Evolutionary conservation across 169 alveolate species (phyloP).

Genomic region (Cryptosporidium andersoni): DNA sequence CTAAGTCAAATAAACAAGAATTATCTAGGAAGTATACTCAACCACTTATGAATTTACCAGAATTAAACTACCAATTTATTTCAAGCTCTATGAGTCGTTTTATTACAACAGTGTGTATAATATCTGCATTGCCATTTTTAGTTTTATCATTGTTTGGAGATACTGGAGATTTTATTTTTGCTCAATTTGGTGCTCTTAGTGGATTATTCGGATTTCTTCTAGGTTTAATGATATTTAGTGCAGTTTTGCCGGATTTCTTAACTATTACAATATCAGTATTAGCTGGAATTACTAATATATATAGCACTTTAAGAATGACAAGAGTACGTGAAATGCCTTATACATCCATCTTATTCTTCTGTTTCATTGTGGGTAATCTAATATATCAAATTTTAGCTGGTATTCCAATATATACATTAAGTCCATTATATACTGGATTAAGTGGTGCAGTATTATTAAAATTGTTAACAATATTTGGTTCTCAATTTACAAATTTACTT

Average conservation of each 20-base stretch:
- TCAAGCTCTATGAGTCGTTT: constrained; percentile 51
- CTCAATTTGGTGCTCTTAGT: constrained; percentile 64
- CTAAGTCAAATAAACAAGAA: constrained; percentile 21
- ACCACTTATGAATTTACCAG: constrained; percentile 62
- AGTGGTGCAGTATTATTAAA: constrained; percentile 47
- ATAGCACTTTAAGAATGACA: constrained; percentile 45
- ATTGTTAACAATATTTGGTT: constrained; percentile 13
- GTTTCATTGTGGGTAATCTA: constrained; percentile 23
- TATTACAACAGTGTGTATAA: not conserved
- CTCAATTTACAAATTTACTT: constrained; percentile 3
- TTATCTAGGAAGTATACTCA: constrained; percentile 19
- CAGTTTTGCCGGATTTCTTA: constrained; percentile 19
- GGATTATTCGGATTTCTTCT: constrained; percentile 46
- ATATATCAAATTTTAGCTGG: constrained; percentile 60
- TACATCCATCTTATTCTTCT: constrained; percentile 50
- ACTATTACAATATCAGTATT: constrained; percentile 11
- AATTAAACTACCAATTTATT: constrained; percentile 63
- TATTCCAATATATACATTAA: constrained; percentile 19
- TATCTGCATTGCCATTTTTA: constrained; percentile 19
- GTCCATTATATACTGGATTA: constrained; percentile 59
- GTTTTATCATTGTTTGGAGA: constrained; percentile 51
- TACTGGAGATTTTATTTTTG: constrained; percentile 62
- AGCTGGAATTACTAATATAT: constrained; percentile 27
- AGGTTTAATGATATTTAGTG: constrained; percentile 50
- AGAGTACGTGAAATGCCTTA: constrained; percentile 62